Evolutionary conservation across 169 alveolate species (phyloP), one percentile per base, ranked within the genome.

Genomic region (Eimeria sp.): DNA sequence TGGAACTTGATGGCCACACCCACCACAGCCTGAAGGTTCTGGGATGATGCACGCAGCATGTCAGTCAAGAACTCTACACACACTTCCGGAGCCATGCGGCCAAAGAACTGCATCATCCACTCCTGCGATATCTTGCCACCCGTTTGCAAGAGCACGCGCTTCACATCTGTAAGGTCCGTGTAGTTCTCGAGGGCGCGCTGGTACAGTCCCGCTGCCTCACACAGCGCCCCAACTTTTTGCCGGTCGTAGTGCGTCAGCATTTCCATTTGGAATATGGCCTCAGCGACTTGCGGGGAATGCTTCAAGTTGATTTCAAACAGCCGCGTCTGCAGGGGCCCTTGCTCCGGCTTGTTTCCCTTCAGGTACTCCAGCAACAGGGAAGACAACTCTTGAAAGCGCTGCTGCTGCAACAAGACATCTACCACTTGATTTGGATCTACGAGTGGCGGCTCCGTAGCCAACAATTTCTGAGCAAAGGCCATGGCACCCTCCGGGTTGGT

Each of bases 301-400:
- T 98, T 97, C 77, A 99, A 97, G 97, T 99, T 99, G 90, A 99
- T 98, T 96, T 99, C 99, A 85, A 99, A 98, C 77, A 99, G 99
- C 96, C 99, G 99, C 49, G 99, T 99, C 98, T 99, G 99, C 56
- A 99, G 98, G 95, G 98, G 99, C 46, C 99, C 99, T 95, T 99
- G 99, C 97, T 99, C 99, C 40, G 99, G 99, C 97, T 98, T 98
- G 98, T 99, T 99, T 64, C 98, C 98, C 97, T 99, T 99, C 93
- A 99, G 98, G 95, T 99, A 99, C 88, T 99, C 99, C 68, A 99
- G 98, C 96, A 99, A 97, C 95, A 99, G 98, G 30, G 99, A 99
- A 52, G 99, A 99, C 66, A 99, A 97, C 97, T 99, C 99, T 97
- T 99, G 99, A 82, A 99, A 98, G 95, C 99, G 98, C 82, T 99